Evolutionary conservation across 495 filamentous ascomycete species (phyloP).

Genomic region (Podospora fimiseda): DNA sequence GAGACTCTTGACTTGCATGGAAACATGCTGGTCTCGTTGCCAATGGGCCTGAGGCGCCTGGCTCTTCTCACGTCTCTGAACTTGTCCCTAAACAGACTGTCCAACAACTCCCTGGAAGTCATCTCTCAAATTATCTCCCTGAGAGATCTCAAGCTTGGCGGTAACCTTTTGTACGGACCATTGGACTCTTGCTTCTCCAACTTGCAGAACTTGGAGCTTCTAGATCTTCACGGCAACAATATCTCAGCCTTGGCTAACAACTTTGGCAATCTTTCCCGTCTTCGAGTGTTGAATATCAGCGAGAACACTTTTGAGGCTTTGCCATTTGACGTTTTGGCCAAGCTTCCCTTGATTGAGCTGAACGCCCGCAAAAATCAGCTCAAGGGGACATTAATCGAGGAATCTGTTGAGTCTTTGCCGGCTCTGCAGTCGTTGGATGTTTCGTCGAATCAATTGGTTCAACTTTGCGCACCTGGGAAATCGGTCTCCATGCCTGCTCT

Average conservation of each 20-base stretch:
- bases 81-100: constrained; percentile 75
- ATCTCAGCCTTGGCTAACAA: constrained; percentile 67
- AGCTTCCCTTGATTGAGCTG: constrained; percentile 67
- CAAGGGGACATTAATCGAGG: constrained; percentile 61
- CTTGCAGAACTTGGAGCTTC: constrained; percentile 62
- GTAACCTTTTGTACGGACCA: constrained; percentile 65
- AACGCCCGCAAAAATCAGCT: constrained; percentile 74
- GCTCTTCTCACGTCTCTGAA: constrained; percentile 72
- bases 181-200: constrained; percentile 52
- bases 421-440: constrained; percentile 69
- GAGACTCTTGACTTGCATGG: constrained; percentile 81
- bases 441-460: constrained; percentile 61
- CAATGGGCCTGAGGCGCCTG: constrained; percentile 68
- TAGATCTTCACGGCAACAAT: constrained; percentile 77
- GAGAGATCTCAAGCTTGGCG: constrained; percentile 72
- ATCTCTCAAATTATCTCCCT: constrained; percentile 64
- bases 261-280: constrained; percentile 54
- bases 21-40: constrained; percentile 66
- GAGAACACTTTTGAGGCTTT: constrained; percentile 66
- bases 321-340: constrained; percentile 60
- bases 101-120: constrained; percentile 60
- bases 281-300: constrained; percentile 68
- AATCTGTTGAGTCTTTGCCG: constrained; percentile 48
- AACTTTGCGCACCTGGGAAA: constrained; percentile 35
- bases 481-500: constrained; percentile 55